Base-by-base conservation (phyloP, 306 rosid species). In the Cucurbita argyrosperma region DNA sequence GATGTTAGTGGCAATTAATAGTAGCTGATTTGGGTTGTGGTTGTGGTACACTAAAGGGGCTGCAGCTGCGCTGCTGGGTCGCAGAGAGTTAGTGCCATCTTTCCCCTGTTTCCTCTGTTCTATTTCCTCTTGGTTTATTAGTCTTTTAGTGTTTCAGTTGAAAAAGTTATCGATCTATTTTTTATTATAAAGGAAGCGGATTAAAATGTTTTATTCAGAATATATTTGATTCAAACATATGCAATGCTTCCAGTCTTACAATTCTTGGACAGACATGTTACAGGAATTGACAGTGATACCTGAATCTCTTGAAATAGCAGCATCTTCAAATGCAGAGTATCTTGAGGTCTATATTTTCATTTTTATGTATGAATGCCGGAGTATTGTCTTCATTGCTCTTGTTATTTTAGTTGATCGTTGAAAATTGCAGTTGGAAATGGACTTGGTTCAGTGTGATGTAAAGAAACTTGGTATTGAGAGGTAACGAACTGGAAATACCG, bases 1-100 rank as follows among this genome's bases (percentile, higher is more conserved):
- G 99, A 94, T 77, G 91, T 94, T 78, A 85, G 84, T 76, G 65
- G 78, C 82, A 89, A 91, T n/a, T n/a, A 81, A 87, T 94, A 53
- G 99, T 94, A 79, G 97, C 96, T 75, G 99, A 94, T 82, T 87
- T 94, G 76, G 99, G 99, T 52, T 94, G 97, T 65, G 99, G 96
- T 60, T 91, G 99, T 57, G 99, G 92, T 56, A 88, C 97, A 6
- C 83, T 94, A 81, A n/a, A n/a, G 91, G 97, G 73, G 82, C 85
- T 63, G 96, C 99, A 18, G 99, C 99, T 69, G 86, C 91, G 37
- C 85, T 94, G 23, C 82, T 94, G 88, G 78, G 83, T n/a, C 10
- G 97, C 99, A 23, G 97, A 87, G 99, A 89, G 78, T n/a, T n/a
- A 88, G 96, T 91, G 63, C 18, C 74, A 30, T 78, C 71, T 68